Evolutionary conservation across 1,284 basidiomycete genomes (phyloP), one percentile per base, ranked within the genome.

Genomic region (Apiotrichum domesticum): DNA sequence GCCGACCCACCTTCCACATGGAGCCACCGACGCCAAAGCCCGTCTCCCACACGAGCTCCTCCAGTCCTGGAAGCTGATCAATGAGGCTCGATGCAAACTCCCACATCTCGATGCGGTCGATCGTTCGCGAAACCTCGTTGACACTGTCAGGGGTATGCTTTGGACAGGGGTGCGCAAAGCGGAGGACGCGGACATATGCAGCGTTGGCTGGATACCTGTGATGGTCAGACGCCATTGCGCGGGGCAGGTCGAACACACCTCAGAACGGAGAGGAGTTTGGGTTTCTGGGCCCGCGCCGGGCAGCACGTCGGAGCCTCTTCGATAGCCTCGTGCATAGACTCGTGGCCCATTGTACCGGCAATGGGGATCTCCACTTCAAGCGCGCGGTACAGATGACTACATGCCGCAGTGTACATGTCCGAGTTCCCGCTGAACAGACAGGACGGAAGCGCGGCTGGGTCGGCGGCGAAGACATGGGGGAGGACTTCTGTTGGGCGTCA

Each of bases 11-110:
- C 29, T 51, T 52, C 58, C 61, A 63, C 34, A 63, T 33, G 3
- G 34, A 11, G 13, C 39, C 52, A 9, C 52, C 56, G 14, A 63
- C 46, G 10, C 61, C 61, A n/a, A 63, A 57, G 4, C 58, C 58
- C 2, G 56, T 59, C 46, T 59, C 47, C 61, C 61, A 63, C 11
- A 51, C 52, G 14, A 63, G 47, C 40, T 51, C 51, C 42, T 60
- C 49, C 3, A 60, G 6, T 7, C 21, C 42, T 4, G 60, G 39
- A 11, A 58, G 46, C 46, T 49, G 48, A 7, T 46, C 46, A n/a
- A 62, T 37, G 34, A 62, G 46, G 47, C 13, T 35, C 5, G 48
- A 35, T 3, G 60, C 60, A 32, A 58, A 47, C 9, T 53, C 52
- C 57, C 57, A 58, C 5, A 57, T 52, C 43, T 62, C 57, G 11